phyloP scores from a whole-genome alignment of 768 basidiomycete genomes.

The Hebeloma cylindrosporum region DNA sequence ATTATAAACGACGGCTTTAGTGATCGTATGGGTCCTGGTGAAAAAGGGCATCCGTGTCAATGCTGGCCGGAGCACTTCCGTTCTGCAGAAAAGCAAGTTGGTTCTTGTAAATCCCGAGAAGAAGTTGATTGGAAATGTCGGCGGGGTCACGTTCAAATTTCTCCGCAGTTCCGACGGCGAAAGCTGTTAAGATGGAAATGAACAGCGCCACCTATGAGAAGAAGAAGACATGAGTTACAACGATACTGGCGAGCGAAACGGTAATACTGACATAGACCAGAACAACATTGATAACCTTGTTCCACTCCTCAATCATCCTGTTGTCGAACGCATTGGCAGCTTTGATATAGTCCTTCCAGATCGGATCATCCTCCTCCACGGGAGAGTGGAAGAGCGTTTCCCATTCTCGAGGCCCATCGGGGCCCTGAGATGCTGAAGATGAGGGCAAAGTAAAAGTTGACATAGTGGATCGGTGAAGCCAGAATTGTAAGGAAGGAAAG shows the following conservation, averaged over 20 bases:
- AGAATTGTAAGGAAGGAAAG: too few species aligned
- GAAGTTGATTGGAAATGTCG: slow-evolving; percentile 15
- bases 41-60: too few species aligned
- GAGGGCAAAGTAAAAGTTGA: too few species aligned
- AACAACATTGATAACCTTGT: slow-evolving; percentile 9
- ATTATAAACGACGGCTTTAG: too few species aligned
- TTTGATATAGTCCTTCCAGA: slow-evolving; percentile 12
- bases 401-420: too few species aligned
- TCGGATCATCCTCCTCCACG: slow-evolving; percentile 6
- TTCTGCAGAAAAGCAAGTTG: too few species aligned
- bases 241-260: neutral
- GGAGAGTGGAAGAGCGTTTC: neutral
- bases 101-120: slow-evolving; percentile 12
- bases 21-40: too few species aligned
- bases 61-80: too few species aligned
- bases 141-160: slow-evolving; percentile 8
- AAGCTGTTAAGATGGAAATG: slow-evolving; percentile 14
- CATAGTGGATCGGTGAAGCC: too few species aligned
- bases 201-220: too few species aligned
- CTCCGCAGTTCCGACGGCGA: slow-evolving; percentile 10
- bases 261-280: slow-evolving; percentile 13
- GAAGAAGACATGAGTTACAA: too few species aligned
- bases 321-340: slow-evolving; percentile 7
- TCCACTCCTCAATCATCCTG: slow-evolving; percentile 13
- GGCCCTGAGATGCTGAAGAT: too few species aligned